Base-by-base conservation (phyloP, 192 early-diverging fungal species). In the Gonapodya prolifera region DNA sequence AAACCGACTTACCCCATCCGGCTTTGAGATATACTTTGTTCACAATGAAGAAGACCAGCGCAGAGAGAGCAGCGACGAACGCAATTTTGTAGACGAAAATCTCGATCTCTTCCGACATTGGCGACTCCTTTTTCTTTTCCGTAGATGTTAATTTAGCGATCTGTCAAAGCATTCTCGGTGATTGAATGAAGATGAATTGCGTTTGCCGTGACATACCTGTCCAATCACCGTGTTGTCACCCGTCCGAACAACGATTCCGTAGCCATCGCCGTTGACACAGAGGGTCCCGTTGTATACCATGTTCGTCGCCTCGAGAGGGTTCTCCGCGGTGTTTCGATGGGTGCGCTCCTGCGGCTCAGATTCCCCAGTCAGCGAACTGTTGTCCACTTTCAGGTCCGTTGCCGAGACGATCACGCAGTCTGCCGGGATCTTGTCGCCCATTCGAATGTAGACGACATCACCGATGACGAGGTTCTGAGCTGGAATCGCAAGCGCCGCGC, bases 391-490 rank as follows among this genome's bases (percentile, higher is more conserved):
- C 76, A 97, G 84, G 69, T 98, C 96, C 30, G 86, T 90, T 76
- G 89, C 85, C 34, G 86, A 79, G 82, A 92, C 94, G 34, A 98
- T 78, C 78, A 86, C 89, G 70, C 96, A 82, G 87, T 98, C 96
- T 0, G 96, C 96, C 0, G 96, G 96, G 13, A 94, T 82, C 83
- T 98, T 98, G 85, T 98, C 95, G 75, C 96, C 96, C 88, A 93
- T 93, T 69, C 91, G 89, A 32, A 95, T 84, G 78, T 90, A 94
- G 31, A 97, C 91, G 73, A 98, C 83, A 78, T 98, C 96, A 70
- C 96, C 96, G 0, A 85, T 81, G n/a, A 97, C 95, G 0, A 98
- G 82, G 1, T 91, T 88, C 1, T 86, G 75, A 1, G 95, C 93
- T 34, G 87, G 83, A 32, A 92, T 83, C 69, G 92, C 87, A 2